Conservation (phyloP, 177 flowering plant genomes). For the Vitis hybrid region DNA sequence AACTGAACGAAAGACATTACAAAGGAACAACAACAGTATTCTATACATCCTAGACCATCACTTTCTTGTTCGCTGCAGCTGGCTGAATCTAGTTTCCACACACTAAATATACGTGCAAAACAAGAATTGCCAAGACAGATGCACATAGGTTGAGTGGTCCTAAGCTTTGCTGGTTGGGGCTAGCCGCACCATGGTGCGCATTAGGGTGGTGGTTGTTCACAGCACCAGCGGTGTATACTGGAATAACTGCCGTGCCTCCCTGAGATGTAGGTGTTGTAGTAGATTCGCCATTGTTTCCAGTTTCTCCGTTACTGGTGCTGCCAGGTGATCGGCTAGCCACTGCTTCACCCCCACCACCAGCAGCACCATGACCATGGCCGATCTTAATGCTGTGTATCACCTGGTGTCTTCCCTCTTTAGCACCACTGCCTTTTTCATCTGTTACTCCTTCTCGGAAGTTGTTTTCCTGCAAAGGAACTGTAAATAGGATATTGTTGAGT, state of each 20-base stretch:
- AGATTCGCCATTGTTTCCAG: slow-evolving; percentile 3
- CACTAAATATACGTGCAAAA: not conserved
- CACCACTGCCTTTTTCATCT: not conserved
- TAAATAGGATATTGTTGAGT: not conserved
- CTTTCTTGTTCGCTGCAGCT: too few species aligned
- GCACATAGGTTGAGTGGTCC: not conserved
- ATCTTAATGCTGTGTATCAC: not conserved
- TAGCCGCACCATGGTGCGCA: slow-evolving; percentile 14
- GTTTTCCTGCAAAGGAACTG: slow-evolving; percentile 5
- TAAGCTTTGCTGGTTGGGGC: slow-evolving; percentile 2
- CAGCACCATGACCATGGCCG: not conserved
- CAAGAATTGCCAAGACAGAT: not conserved
- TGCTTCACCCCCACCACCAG: not conserved
- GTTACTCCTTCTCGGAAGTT: not conserved
- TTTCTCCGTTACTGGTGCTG: not conserved
- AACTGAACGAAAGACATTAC: too few species aligned
- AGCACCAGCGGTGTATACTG: slow-evolving; percentile 16
- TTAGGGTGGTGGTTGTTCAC: slow-evolving; percentile 11
- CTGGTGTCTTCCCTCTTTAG: too few species aligned
- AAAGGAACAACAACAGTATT: too few species aligned
- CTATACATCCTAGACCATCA: too few species aligned
- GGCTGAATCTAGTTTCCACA: not conserved
- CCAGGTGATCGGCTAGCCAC: not conserved
- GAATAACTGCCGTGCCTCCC: slow-evolving; percentile 10
- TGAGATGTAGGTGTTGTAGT: not conserved